Conservation (phyloP, 129 eudicot species). For the Ambrosia trifida region DNA sequence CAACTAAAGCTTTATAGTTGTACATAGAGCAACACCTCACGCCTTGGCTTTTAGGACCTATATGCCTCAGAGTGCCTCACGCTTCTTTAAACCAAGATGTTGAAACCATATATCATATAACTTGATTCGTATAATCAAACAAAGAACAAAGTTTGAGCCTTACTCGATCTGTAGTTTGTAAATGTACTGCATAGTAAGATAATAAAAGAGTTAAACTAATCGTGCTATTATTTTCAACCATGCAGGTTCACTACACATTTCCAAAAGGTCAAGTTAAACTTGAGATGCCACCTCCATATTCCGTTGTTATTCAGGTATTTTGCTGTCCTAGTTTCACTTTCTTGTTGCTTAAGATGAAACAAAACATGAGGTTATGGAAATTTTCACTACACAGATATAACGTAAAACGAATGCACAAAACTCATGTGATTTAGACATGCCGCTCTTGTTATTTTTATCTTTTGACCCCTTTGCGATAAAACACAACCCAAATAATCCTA, state of each 20-base stretch:
- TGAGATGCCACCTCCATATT: constrained; percentile 85
- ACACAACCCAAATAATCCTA: neutral
- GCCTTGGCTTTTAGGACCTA: too few relatives aligned
- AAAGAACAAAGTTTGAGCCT: neutral
- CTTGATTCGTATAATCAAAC: neutral
- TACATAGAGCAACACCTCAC: too few relatives aligned
- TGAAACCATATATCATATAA: neutral
- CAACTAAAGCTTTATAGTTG: too few relatives aligned
- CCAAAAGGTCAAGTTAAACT: constrained; percentile 51
- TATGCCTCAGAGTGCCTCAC: too few relatives aligned
- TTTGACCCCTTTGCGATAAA: neutral
- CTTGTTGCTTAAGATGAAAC: neutral
- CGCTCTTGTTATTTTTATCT: neutral
- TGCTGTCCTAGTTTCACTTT: neutral
- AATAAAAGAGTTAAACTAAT: constrained; percentile 11
- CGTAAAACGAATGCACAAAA: too few relatives aligned
- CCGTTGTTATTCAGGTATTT: constrained; percentile 78
- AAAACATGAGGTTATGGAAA: neutral
- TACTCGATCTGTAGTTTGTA: too few relatives aligned
- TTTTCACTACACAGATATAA: neutral
- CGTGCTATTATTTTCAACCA: neutral
- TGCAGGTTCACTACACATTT: constrained; percentile 78
- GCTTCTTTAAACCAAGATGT: neutral
- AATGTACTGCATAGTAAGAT: too few relatives aligned
- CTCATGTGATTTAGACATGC: neutral